Conservation (phyloP, 1,284 basidiomycete genomes). For the Melampsora occidentalis region DNA sequence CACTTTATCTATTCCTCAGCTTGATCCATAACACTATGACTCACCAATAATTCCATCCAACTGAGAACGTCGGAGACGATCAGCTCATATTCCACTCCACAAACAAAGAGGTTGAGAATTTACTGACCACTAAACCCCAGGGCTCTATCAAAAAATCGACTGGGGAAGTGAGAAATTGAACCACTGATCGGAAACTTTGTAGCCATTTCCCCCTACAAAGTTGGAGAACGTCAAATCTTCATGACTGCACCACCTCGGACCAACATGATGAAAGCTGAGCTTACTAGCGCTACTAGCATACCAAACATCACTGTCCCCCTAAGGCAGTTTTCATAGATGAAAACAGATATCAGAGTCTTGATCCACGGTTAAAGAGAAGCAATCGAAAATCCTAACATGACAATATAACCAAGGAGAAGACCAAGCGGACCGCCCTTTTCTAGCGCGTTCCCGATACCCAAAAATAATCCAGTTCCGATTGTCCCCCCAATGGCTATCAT, state of each 20-base stretch:
- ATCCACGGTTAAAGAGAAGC: neutral
- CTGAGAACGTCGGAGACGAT: neutral
- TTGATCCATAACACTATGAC: neutral
- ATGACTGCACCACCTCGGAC: neutral
- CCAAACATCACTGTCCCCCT: slow-evolving; percentile 39
- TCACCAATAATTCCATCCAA: slow-evolving; percentile 42
- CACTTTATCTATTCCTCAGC: neutral
- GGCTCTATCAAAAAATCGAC: slow-evolving; percentile 37
- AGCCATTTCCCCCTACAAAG: slow-evolving; percentile 40
- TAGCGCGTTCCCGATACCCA: slow-evolving; percentile 67
- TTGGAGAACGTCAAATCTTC: neutral
- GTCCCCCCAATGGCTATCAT: slow-evolving; percentile 42
- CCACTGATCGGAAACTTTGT: slow-evolving; percentile 26
- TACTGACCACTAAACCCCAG: slow-evolving; percentile 37
- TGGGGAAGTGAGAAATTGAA: slow-evolving; percentile 23
- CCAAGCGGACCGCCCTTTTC: slow-evolving; percentile 56
- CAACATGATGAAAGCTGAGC: neutral
- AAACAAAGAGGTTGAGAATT: neutral
- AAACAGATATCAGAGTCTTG: neutral
- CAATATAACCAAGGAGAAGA: slow-evolving; percentile 54
- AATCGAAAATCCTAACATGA: slow-evolving; percentile 42
- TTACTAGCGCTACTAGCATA: slow-evolving; percentile 36
- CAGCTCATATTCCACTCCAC: neutral
- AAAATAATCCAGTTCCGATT: slow-evolving; percentile 57
- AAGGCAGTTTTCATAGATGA: neutral